A percentile compares a stretch with the other conserved stretches of the same genome.
phyloP scores from a whole-genome alignment of 257 asterid species.

The Primulina tabacum region DNA sequence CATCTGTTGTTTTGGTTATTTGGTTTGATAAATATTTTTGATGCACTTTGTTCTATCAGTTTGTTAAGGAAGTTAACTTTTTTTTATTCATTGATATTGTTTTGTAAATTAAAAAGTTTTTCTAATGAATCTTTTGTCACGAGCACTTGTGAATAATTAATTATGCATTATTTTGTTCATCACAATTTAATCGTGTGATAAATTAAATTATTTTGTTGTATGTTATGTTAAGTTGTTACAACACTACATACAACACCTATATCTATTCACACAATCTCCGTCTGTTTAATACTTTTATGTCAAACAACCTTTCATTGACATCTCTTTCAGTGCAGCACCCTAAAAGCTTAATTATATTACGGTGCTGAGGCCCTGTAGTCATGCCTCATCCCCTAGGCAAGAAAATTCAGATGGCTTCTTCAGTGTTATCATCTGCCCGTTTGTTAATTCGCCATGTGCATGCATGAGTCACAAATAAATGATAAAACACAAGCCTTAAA shows the following conservation, averaged over 20 bases:
- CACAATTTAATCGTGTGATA: too few relatives aligned
- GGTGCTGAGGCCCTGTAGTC: slow-evolving; percentile 41
- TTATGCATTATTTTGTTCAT: too few relatives aligned
- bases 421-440: slow-evolving; percentile 37
- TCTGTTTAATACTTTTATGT: slow-evolving; percentile 39
- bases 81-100: too few relatives aligned
- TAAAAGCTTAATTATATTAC: slow-evolving; percentile 40
- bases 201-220: too few relatives aligned
- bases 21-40: too few relatives aligned
- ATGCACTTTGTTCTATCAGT: too few relatives aligned
- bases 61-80: too few relatives aligned
- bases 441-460: slow-evolving; percentile 30
- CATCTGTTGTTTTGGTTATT: too few relatives aligned
- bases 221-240: neutral
- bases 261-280: slow-evolving; percentile 33
- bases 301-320: slow-evolving; percentile 34
- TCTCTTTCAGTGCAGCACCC: slow-evolving; percentile 40
- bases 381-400: slow-evolving; percentile 37
- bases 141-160: too few relatives aligned
- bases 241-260: slow-evolving; percentile 32
- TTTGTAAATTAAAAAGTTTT: too few relatives aligned
- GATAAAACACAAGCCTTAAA: neutral
- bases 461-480: neutral
- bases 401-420: slow-evolving; percentile 36
- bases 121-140: too few relatives aligned